Conservation (phyloP, 208 protist genomes). For the Leishmania turanica region DNA sequence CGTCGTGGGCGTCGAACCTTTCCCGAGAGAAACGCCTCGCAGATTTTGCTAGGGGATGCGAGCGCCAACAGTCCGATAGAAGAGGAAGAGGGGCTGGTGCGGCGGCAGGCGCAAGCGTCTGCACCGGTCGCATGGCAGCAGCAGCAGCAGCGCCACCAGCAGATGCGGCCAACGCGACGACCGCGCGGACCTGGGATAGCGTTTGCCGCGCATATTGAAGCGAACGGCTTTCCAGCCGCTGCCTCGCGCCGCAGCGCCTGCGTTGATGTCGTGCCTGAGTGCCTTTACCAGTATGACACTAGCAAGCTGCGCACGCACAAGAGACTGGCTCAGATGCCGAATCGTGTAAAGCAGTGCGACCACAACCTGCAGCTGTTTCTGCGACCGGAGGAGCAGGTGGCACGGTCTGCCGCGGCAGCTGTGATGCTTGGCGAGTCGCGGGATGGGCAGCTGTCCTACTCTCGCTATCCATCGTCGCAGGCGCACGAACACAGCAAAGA, state of each 20-base stretch:
- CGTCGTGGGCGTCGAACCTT: slow-evolving; percentile 14
- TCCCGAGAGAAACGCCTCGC: slow-evolving; percentile 5
- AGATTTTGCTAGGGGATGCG: slow-evolving; percentile 12
- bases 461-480: background rate
- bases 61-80: background rate
- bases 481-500: background rate
- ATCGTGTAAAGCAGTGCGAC: slow-evolving; percentile 20
- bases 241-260: slow-evolving; percentile 14
- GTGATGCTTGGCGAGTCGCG: background rate
- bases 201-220: slow-evolving; percentile 40
- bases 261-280: slow-evolving; percentile 15
- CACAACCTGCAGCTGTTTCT: slow-evolving; percentile 25
- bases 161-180: slow-evolving; percentile 8
- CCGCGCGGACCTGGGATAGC: slow-evolving; percentile 43
- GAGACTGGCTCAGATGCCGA: slow-evolving; percentile 13
- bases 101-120: background rate
- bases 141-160: background rate
- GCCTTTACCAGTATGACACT: slow-evolving; percentile 17
- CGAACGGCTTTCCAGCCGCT: slow-evolving; percentile 44
- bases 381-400: slow-evolving; percentile 15
- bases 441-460: background rate
- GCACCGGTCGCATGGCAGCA: background rate
- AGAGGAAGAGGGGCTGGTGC: background rate
- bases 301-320: slow-evolving; percentile 27
- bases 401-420: slow-evolving; percentile 2